phyloP scores from a whole-genome alignment of 176 grass and related monocot genomes.

The Bolboschoenus planiculmis region DNA sequence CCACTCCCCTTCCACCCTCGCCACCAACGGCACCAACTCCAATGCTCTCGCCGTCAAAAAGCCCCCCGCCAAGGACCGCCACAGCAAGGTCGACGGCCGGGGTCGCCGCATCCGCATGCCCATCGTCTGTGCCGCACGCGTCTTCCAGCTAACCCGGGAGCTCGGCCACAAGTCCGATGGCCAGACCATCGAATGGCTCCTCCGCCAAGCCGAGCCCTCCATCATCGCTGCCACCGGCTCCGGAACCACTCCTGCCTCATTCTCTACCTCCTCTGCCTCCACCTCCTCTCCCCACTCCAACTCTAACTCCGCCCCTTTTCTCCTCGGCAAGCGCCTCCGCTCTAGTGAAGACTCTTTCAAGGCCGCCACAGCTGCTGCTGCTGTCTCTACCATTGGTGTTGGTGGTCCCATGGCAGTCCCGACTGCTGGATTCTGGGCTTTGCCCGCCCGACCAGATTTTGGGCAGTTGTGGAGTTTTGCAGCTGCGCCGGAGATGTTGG shows the following conservation, averaged over 20 bases:
- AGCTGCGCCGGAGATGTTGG: slow-evolving; percentile 60
- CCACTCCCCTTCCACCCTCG: neutral
- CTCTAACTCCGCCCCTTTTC: slow-evolving; percentile 41
- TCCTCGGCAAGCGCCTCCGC: slow-evolving; percentile 75
- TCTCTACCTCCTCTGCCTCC: slow-evolving; percentile 54
- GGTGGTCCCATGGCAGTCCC: slow-evolving; percentile 10
- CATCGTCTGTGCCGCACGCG: slow-evolving; percentile 81
- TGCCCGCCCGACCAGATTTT: slow-evolving; percentile 55
- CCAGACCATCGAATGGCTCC: slow-evolving; percentile 96
- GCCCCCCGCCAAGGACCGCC: slow-evolving; percentile 66
- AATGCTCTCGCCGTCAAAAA: slow-evolving; percentile 38
- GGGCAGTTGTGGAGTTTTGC: slow-evolving; percentile 86
- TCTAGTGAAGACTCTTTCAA: neutral
- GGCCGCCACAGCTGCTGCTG: neutral
- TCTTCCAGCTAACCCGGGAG: slow-evolving; percentile 92
- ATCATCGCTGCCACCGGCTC: slow-evolving; percentile 86
- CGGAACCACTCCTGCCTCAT: slow-evolving; percentile 68
- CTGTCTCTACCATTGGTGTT: neutral
- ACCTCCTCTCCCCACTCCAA: slow-evolving; percentile 12
- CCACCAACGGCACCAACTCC: neutral
- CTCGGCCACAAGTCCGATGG: slow-evolving; percentile 96
- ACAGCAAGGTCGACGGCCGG: slow-evolving; percentile 85
- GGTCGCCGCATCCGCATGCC: slow-evolving; percentile 91
- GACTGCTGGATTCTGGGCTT: slow-evolving; percentile 51
- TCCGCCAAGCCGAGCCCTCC: slow-evolving; percentile 86